Evolutionary conservation across 345 rosid genomes (phyloP).

Genomic region (Abelmoschus esculentus): DNA sequence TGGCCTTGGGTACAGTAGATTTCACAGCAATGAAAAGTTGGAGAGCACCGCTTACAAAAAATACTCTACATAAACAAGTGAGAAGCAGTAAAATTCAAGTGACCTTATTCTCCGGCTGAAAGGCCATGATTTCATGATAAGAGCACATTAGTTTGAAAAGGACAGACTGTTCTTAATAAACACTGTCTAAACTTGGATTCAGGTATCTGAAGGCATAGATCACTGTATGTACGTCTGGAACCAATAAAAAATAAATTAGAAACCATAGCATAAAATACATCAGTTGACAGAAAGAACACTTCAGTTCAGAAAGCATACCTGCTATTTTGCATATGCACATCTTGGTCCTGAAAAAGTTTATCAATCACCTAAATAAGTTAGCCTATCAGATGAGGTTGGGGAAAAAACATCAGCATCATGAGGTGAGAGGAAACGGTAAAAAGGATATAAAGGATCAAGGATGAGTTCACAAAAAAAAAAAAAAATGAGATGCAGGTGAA

Average conservation of each 20-base stretch:
- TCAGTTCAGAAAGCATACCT: constrained; percentile 45
- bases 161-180: constrained; percentile 24
- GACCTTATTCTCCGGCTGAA: constrained; percentile 58
- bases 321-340: constrained; percentile 44
- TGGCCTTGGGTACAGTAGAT: too few species aligned
- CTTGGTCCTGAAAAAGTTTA: constrained; percentile 62
- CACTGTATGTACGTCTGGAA: constrained; percentile 96
- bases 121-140: constrained; percentile 83
- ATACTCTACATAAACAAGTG: background rate
- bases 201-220: constrained; percentile 87
- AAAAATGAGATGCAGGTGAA: background rate
- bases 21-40: background rate
- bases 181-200: constrained; percentile 34
- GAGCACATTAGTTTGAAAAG: constrained; percentile 82
- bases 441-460: constrained; percentile 1
- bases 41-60: background rate
- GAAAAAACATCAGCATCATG: background rate
- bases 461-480: background rate
- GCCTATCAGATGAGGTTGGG: constrained; percentile 6
- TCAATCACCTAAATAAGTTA: constrained; percentile 6
- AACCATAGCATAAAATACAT: constrained; percentile 12
- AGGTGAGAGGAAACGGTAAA: background rate
- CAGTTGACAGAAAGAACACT: constrained; percentile 7
- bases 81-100: constrained; percentile 14
- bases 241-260: constrained; percentile 17